phyloP scores from a whole-genome alignment of 495 filamentous ascomycete species.

The Collariella sp. region DNA sequence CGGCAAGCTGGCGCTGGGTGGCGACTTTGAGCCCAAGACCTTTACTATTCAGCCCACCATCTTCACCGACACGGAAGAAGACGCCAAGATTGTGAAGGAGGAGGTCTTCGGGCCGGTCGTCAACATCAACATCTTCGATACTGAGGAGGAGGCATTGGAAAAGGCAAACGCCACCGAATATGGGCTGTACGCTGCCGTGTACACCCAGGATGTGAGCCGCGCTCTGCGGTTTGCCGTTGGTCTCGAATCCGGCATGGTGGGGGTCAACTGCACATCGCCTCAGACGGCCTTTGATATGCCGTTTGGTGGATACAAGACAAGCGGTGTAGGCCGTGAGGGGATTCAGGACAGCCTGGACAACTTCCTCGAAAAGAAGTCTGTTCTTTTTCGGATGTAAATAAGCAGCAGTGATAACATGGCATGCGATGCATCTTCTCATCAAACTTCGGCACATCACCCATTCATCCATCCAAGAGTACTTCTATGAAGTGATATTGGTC shows the following conservation, averaged over 20 bases:
- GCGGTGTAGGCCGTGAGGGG: slow-evolving; percentile 35
- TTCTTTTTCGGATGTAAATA: too few relatives aligned
- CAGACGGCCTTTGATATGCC: slow-evolving; percentile 32
- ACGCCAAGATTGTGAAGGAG: slow-evolving; percentile 51
- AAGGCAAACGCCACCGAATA: slow-evolving; percentile 68
- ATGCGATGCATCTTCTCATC: too few relatives aligned
- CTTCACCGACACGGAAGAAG: slow-evolving; percentile 59
- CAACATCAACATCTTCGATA: slow-evolving; percentile 58
- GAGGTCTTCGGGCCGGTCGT: slow-evolving; percentile 60
- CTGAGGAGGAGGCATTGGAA: slow-evolving; percentile 52
- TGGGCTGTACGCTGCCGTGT: slow-evolving; percentile 67
- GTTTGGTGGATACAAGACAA: slow-evolving; percentile 38
- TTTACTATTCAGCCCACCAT: slow-evolving; percentile 60
- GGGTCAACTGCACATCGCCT: slow-evolving; percentile 36
- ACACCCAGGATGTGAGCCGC: slow-evolving; percentile 58
- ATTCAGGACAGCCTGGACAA: slow-evolving; percentile 37
- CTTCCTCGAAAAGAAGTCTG: slow-evolving; percentile 46
- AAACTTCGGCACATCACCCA: too few relatives aligned
- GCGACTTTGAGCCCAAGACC: slow-evolving; percentile 17
- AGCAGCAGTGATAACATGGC: too few relatives aligned
- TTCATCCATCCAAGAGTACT: too few relatives aligned
- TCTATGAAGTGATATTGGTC: too few relatives aligned
- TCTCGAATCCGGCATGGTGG: slow-evolving; percentile 54
- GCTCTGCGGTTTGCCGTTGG: slow-evolving; percentile 59
- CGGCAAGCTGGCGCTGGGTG: slow-evolving; percentile 26